Conservation (phyloP, 805 yeast genomes). For the Candida namnaoensis region DNA sequence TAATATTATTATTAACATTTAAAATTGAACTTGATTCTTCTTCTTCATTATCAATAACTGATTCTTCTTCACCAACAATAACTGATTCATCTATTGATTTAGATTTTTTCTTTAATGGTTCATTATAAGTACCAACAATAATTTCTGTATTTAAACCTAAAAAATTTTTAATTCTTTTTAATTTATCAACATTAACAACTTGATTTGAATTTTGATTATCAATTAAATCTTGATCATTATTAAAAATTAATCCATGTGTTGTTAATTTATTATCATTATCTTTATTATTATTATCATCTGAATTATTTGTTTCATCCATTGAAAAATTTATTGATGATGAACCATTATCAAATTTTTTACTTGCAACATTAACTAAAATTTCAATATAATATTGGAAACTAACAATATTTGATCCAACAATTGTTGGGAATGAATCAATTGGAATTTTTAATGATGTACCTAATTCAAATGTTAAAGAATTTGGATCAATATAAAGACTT, state of each 20-base stretch:
- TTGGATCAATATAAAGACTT: slow-evolving; percentile 74
- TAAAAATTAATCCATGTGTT: slow-evolving; percentile 15
- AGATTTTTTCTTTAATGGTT: no score
- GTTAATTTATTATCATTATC: slow-evolving; percentile 4
- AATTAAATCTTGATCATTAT: slow-evolving; percentile 15
- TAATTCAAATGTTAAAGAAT: slow-evolving; percentile 43
- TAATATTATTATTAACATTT: no score
- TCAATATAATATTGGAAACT: slow-evolving; percentile 82
- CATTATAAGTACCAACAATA: slow-evolving; percentile 55
- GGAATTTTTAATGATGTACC: slow-evolving; percentile 67
- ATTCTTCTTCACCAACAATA: no score
- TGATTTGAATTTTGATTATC: slow-evolving; percentile 16
- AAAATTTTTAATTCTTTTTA: slow-evolving; percentile 69
- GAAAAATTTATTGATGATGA: slow-evolving; percentile 16
- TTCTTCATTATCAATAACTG: no score
- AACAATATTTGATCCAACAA: slow-evolving; percentile 59
- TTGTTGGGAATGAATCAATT: slow-evolving; percentile 79
- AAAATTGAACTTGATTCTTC: no score
- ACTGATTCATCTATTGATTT: no score
- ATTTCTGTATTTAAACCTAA: slow-evolving; percentile 76
- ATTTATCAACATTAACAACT: slow-evolving; percentile 71
- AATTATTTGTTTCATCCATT: slow-evolving; percentile 16
- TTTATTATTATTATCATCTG: no score
- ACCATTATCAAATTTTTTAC: slow-evolving; percentile 28
- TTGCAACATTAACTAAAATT: slow-evolving; percentile 72